Conservation (phyloP, 768 basidiomycete species). For the Tubosaeta sp. region DNA sequence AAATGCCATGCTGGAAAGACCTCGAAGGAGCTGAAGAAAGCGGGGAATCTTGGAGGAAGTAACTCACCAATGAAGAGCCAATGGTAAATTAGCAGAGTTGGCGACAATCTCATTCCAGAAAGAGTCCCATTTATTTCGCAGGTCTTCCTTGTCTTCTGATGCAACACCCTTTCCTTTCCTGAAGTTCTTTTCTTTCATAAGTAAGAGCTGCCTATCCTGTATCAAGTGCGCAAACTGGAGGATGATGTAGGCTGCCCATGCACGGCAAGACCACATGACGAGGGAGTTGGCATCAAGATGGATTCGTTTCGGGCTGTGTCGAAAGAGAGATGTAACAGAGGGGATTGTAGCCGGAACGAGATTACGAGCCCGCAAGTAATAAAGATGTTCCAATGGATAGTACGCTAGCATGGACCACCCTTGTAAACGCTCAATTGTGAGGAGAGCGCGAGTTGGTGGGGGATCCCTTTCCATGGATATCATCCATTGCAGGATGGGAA, state of each 20-base stretch:
- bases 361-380: conserved; percentile 57
- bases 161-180: conserved; percentile 53
- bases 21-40: conserved; percentile 32
- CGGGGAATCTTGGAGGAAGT: neutral
- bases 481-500: conserved; percentile 79
- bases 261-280: conserved; percentile 70
- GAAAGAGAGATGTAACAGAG: conserved; percentile 40
- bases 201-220: conserved; percentile 61
- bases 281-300: conserved; percentile 45
- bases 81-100: conserved; percentile 74
- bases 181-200: conserved; percentile 49
- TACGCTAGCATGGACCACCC: conserved; percentile 70
- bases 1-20: conserved; percentile 65
- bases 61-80: conserved; percentile 78
- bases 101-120: conserved; percentile 69
- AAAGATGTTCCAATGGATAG: conserved; percentile 76
- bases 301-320: conserved; percentile 39
- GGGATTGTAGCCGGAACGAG: conserved; percentile 56
- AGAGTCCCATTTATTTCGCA: conserved; percentile 57
- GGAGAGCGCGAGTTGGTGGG: conserved; percentile 63
- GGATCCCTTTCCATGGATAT: conserved; percentile 68
- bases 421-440: conserved; percentile 76
- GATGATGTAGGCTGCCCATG: conserved; percentile 75
- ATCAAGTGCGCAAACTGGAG: conserved; percentile 72
- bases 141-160: conserved; percentile 51